These are phyloP conservation scores for Starmera caribaea DNA, from an alignment of 805 yeast species.

Conservation along the genomic window DNA sequence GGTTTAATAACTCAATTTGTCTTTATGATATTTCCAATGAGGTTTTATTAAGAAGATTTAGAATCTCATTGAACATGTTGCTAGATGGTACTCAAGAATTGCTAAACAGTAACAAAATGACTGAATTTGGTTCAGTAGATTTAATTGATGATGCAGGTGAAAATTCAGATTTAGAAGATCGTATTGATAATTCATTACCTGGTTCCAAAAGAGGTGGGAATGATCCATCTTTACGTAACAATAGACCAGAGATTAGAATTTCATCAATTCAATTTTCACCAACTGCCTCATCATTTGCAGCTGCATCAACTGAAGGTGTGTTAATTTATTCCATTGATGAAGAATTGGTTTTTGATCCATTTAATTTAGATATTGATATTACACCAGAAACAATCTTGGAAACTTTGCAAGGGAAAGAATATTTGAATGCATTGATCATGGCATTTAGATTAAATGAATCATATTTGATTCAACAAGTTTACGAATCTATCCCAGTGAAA, in stretches of 20 bases:
- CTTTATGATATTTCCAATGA: slow-evolving; percentile 84
- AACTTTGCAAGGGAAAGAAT: slow-evolving; percentile 44
- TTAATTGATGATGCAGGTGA: slow-evolving; percentile 82
- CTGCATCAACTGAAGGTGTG: slow-evolving; percentile 92
- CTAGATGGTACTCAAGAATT: slow-evolving; percentile 78
- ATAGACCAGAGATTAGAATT: slow-evolving; percentile 78
- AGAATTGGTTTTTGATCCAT: slow-evolving; percentile 76
- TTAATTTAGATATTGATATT: slow-evolving; percentile 85
- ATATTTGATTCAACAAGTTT: slow-evolving; percentile 60
- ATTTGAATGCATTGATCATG: slow-evolving; percentile 78
- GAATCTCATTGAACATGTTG: slow-evolving; percentile 82
- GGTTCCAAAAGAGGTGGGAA: slow-evolving; percentile 69
- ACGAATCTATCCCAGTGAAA: slow-evolving; percentile 59
- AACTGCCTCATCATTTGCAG: slow-evolving; percentile 82
- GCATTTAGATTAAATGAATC: slow-evolving; percentile 85
- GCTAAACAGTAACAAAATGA: slow-evolving; percentile 72
- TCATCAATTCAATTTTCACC: slow-evolving; percentile 79
- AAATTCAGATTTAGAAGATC: slow-evolving; percentile 73
- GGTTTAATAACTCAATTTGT: slow-evolving; percentile 85
- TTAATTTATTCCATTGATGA: slow-evolving; percentile 75
- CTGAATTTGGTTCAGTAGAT: slow-evolving; percentile 82
- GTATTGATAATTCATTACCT: slow-evolving; percentile 68
- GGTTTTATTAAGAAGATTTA: slow-evolving; percentile 73
- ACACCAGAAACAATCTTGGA: slow-evolving; percentile 72
- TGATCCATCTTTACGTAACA: slow-evolving; percentile 66